phyloP scores from a whole-genome alignment of 2,329 filamentous ascomycete species.

The Colletotrichum neosansevieriae region DNA sequence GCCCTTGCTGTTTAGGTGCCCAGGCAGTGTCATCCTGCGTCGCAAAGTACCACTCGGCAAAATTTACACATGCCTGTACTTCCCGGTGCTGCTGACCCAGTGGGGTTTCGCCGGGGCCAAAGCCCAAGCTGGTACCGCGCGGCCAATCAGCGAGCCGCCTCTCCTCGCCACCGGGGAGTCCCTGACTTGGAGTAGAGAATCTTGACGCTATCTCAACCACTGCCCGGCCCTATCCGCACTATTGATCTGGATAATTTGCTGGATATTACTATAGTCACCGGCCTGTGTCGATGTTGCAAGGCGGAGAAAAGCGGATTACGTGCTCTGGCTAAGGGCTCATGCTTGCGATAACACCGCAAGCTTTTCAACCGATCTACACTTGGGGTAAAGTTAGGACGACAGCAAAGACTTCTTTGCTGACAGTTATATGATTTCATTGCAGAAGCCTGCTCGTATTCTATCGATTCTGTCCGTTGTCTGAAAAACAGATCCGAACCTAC shows the following conservation, averaged over 20 bases:
- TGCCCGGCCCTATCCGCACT: slow-evolving; percentile 28
- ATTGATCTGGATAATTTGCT: slow-evolving; percentile 17
- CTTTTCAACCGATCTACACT: slow-evolving; percentile 9
- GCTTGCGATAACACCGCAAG: not conserved
- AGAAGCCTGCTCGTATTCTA: slow-evolving; percentile 34
- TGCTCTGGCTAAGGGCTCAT: no score
- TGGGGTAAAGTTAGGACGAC: slow-evolving; percentile 26
- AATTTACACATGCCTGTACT: slow-evolving; percentile 13
- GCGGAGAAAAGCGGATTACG: no score
- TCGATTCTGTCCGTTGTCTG: slow-evolving; percentile 16
- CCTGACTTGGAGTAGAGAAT: slow-evolving; percentile 17
- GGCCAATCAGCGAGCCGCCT: slow-evolving; percentile 30
- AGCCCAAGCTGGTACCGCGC: slow-evolving; percentile 34
- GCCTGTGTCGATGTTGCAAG: not conserved
- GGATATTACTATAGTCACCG: not conserved
- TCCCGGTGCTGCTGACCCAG: slow-evolving; percentile 11
- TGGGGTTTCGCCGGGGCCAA: slow-evolving; percentile 22
- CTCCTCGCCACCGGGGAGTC: slow-evolving; percentile 35
- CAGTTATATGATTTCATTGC: not conserved
- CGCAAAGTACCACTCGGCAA: slow-evolving; percentile 14
- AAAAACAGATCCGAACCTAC: not conserved
- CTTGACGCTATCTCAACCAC: slow-evolving; percentile 25
- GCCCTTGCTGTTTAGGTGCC: slow-evolving; percentile 39
- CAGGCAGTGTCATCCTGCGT: slow-evolving; percentile 30
- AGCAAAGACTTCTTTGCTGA: not conserved